phyloP scores from a whole-genome alignment of 2,329 filamentous ascomycete species.

The Intubia oerlemansii region DNA sequence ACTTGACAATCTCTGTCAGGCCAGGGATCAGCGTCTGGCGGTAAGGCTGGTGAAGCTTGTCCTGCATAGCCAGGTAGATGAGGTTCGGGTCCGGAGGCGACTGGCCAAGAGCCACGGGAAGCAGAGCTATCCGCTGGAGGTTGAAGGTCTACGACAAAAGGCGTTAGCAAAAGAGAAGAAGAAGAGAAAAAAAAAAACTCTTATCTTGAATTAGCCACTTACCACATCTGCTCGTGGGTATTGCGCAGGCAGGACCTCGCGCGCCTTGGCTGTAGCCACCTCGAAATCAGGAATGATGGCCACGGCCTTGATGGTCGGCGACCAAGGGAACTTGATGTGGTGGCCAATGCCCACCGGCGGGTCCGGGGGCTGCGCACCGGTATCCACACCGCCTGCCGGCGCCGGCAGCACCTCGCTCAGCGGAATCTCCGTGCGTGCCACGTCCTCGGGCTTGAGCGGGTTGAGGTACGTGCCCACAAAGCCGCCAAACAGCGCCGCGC shows the following conservation, averaged over 20 bases:
- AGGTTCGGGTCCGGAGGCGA: slow-evolving; percentile 80
- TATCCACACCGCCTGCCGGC: slow-evolving; percentile 79
- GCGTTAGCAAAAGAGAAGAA: too few relatives aligned
- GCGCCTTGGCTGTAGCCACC: slow-evolving; percentile 80
- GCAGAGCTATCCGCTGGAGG: slow-evolving; percentile 75
- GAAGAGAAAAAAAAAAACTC: neutral
- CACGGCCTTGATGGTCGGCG: slow-evolving; percentile 85
- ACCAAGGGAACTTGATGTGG: slow-evolving; percentile 90
- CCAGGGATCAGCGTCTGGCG: slow-evolving; percentile 81
- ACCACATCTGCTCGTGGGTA: slow-evolving; percentile 74
- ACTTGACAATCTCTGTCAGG: slow-evolving; percentile 72
- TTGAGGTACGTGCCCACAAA: slow-evolving; percentile 95
- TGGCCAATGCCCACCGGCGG: slow-evolving; percentile 88
- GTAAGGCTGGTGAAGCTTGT: slow-evolving; percentile 95
- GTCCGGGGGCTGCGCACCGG: slow-evolving; percentile 64
- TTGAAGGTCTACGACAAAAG: slow-evolving; percentile 51
- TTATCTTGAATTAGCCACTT: too few relatives aligned
- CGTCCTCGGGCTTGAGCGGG: slow-evolving; percentile 73
- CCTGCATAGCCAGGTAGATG: slow-evolving; percentile 96
- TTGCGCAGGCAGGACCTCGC: slow-evolving; percentile 58
- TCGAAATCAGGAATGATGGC: slow-evolving; percentile 93
- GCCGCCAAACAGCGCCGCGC: slow-evolving; percentile 82
- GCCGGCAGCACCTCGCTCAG: slow-evolving; percentile 81
- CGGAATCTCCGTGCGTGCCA: slow-evolving; percentile 80
- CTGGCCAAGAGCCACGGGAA: slow-evolving; percentile 74